Conservation (phyloP, 1,284 basidiomycete genomes). For the Neonothopanus nambi region DNA sequence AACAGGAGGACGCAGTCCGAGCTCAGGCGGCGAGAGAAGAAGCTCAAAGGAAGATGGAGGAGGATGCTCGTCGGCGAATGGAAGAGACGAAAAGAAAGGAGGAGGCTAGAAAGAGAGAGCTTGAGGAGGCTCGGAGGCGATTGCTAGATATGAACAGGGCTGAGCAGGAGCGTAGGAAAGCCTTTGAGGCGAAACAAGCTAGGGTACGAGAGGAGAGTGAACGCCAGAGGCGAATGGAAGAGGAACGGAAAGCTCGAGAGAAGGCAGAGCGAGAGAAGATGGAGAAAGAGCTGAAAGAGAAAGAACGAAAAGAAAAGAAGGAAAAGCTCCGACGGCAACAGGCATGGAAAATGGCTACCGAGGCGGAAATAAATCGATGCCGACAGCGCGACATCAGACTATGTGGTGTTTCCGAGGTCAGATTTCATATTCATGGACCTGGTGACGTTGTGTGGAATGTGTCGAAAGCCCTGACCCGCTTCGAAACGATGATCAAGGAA, state of each 20-base stretch:
- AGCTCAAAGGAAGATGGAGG: too few species aligned
- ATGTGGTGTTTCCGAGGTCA: neutral
- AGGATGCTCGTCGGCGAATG: neutral
- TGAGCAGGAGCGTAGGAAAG: neutral
- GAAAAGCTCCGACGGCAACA: neutral
- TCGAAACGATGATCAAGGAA: constrained; percentile 1
- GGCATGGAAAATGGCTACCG: neutral
- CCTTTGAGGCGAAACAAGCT: neutral
- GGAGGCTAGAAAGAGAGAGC: too few species aligned
- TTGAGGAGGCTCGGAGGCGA: neutral
- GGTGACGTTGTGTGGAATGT: neutral
- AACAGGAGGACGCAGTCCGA: too few species aligned
- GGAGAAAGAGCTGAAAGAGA: neutral
- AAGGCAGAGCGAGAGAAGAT: neutral
- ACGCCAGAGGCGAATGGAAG: too few species aligned
- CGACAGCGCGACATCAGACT: neutral
- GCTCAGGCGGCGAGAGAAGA: neutral
- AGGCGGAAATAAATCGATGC: neutral
- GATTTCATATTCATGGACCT: neutral
- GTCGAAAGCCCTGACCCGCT: neutral
- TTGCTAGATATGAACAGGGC: neutral
- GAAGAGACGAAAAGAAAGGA: too few species aligned
- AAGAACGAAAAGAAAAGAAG: neutral
- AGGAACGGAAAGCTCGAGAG: neutral
- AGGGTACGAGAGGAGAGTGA: too few species aligned